Base-by-base conservation (phyloP, 192 early-diverging fungal species). In the Chytriomyces sp. region DNA sequence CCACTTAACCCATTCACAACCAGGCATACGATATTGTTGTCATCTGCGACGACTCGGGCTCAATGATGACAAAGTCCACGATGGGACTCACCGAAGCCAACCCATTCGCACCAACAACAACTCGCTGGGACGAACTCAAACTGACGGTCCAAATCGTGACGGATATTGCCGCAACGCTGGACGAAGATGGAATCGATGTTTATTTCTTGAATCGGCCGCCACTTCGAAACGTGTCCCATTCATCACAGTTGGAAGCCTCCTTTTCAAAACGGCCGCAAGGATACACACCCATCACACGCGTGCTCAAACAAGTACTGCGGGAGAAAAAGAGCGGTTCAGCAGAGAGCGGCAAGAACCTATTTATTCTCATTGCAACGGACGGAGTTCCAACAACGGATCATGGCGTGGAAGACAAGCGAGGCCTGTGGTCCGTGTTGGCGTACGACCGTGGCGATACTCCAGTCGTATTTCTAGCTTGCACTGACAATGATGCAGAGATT, bases 91-190 rank as follows among this genome's bases (percentile, higher is more conserved):
- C 68, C 11, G 44, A 23, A 18, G 65, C 53, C 20, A 68, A 73
- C 20, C 71, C 76, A 43, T 77, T 69, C 60, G 76, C 66, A 13
- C 46, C 23, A 7, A 61, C 66, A 16, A 10, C 16, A 7, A 77
- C 76, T 7, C 76, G 76, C 9, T 77, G 76, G 76, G 76, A 77
- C 45, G 76, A 77, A 63, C 67, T 77, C 45, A 77, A 69, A 73
- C 10, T 13, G 13, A 70, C 67, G 20, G 50, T 77, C 53, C 10
- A 46, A 18, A 77, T 74, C 28, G 67, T 77, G 26, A 61, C 60
- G 7, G 76, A 67, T 18, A 45, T 77, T 74, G 76, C 66, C 6
- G 45, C 76, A 26, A 62, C 66, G 5, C 45, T 77, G 35, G 76
- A 77, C 44, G 46, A 11, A 45, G 76, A 77, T 44, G 76, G 76